Base-by-base conservation (phyloP, 1,139 yeast genomes). In the Nakaseomyces bracarensis region DNA sequence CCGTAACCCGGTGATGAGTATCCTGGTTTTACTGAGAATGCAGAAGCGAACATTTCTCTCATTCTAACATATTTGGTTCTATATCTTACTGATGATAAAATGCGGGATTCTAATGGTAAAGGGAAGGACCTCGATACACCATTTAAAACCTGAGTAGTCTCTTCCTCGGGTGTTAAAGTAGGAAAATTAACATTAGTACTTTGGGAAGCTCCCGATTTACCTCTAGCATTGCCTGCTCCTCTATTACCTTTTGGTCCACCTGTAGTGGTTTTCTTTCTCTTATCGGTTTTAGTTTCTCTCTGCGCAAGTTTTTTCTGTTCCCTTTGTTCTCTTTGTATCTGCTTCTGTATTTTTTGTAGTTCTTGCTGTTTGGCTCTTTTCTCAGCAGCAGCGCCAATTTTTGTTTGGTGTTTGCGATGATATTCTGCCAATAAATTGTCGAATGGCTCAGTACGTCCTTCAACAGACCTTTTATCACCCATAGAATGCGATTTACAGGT, bases 401-500 rank as follows among this genome's bases (percentile, higher is more conserved):
- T 87, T 36, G 94, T 91, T 64, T 89, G 96, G 61, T 89, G 91
- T 53, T 87, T 75, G 57, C 87, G 80, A 64, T 91, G 98, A 60
- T 91, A 89, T 36, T 85, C 91, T 35, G 91, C 89, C 46, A 91
- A 69, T 42, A 91, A 68, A 20, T 79, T 79, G 64, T 91, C 98
- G 62, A 87, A 91, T 0, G 96, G 89, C 7, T 93, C 89, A 41
- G 94, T 79, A 54, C 98, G 73, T 5, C 98, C 98, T 23, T 78
- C 78, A 19, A 91, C 98, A 1, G 96, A 91, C 54, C 98, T 75
- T 57, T 91, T 91, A 19, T 96, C 95, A 21, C 96, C 96, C 96
- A 91, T 89, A 1, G 96, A 85, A 63, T 91, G 98, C 0, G 97
- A 87, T 60, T 91, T 91, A 71, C 98, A 91, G 0, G 98, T 91